A percentile compares a stretch with the other conserved stretches of the same genome.
phyloP scores from a whole-genome alignment of 2,329 filamentous ascomycete genomes.

The Fusarium heterosporum region DNA sequence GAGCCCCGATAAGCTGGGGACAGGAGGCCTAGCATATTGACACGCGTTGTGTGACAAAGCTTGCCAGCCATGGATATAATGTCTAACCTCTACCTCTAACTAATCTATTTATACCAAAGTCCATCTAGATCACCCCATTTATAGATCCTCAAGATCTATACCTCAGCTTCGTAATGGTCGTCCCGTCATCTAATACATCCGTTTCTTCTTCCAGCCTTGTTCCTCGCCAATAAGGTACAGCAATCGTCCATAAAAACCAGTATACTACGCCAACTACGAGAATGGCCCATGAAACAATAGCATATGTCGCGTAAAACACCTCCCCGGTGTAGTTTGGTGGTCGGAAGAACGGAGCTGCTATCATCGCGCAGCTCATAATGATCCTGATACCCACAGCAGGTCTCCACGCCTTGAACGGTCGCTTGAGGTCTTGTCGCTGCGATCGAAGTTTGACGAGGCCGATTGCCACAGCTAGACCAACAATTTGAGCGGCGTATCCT shows the following conservation, averaged over 20 bases:
- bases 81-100: background rate
- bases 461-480: conserved; percentile 66
- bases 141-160: conserved; percentile 4
- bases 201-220: conserved; percentile 73
- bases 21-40: background rate
- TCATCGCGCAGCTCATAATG: conserved; percentile 63
- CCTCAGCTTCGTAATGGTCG: conserved; percentile 63
- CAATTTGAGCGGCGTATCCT: conserved; percentile 73
- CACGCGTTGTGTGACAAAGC: too few species aligned
- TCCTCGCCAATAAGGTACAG: conserved; percentile 66
- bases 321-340: conserved; percentile 60
- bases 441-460: conserved; percentile 72
- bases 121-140: too few species aligned
- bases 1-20: background rate
- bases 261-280: conserved; percentile 68
- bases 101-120: too few species aligned
- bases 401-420: conserved; percentile 75
- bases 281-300: conserved; percentile 64
- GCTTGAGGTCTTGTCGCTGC: conserved; percentile 67
- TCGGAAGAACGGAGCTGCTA: conserved; percentile 72
- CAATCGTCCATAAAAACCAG: conserved; percentile 75
- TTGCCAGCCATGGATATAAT: background rate
- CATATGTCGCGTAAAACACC: conserved; percentile 66
- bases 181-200: conserved; percentile 73
- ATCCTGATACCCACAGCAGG: conserved; percentile 69